Base-by-base conservation (phyloP, 1,284 basidiomycete species). In the Vanrija humicola region DNA sequence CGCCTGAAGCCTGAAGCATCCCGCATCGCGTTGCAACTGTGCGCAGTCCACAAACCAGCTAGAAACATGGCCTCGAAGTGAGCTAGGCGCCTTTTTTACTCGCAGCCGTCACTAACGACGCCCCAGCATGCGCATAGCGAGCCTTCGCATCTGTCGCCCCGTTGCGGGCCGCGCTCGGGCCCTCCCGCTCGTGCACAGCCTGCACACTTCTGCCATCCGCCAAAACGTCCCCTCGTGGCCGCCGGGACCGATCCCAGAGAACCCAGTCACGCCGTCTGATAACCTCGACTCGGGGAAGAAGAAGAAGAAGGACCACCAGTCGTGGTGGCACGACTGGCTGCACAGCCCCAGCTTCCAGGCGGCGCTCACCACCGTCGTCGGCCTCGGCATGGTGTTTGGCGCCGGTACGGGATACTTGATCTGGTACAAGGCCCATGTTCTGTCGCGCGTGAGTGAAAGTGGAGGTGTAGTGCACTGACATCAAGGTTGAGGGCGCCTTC, bases 351-450 rank as follows among this genome's bases (percentile, higher is more conserved):
- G 69, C 8, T 73, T 77, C 48, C 74, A 74, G 39, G 75, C 74
- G 6, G 73, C 72, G 14, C 59, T 77, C 29, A 74, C 75, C 2
- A 77, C 73, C 1, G 64, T 75, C 16, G 69, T 77, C 5, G 73
- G 76, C 5, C 57, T 75, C 12, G 67, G 68, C 3, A 71, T 74
- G 60, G 72, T 76, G 1, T 71, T 70, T 43, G 69, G 52, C 0
- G 66, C 57, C 23, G 88, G 89, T 50, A 77, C 87, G 15, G 82
- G 81, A 12, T 89, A 90, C 72, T 75, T 89, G 50, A 77, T 79
- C 29, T 89, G 85, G 85, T 90, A 90, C 77, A 90, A 90, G 76
- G 82, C 82, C 62, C 84, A 85, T 67, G 88, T 90, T 10, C 78
- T 89, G n/a, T 78, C 83, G 70, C 85, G 90, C 79, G 88, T 87